Base-by-base conservation (phyloP, 202 grass and related monocot species). In the Digitaria exilis region DNA sequence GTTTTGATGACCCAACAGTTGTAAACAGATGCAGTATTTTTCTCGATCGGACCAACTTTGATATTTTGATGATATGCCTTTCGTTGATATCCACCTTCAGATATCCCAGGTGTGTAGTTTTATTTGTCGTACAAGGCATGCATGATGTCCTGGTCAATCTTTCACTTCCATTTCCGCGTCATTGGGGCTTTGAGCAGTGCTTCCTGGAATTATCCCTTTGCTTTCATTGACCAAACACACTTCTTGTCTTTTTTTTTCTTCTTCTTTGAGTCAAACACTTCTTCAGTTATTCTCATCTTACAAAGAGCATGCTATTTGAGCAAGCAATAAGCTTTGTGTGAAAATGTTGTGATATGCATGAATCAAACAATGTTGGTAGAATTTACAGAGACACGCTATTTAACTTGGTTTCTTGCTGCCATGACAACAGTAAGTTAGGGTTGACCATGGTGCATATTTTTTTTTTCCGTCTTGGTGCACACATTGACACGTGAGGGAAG, bases 401-500 rank as follows among this genome's bases (percentile, higher is more conserved):
- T 59, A 60, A 26, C n/a, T 61, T 80, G 50, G 6, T 22, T 35
- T 65, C 11, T 39, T 73, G 12, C 69, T 76, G 59, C 57, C 32
- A 12, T 57, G 19, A 42, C 30, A 67, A 55, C 6, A 35, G 39
- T 72, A 22, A 73, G 21, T 62, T 59, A 42, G 41, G 24, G 14
- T 51, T 71, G 51, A 57, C 57, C 24, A 56, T 73, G 18, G 4
- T n/a, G 19, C 32, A 80, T 67, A 68, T 58, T 12, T 16, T 37
- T 68, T 9, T 14, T 35, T 79, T n/a, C n/a, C 29, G 26, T 66
- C 15, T 54, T 76, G 75, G 6, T 45, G 10, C 3, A 2, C 22
- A 54, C 69, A 7, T 26, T 84, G 71, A 71, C 66, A 79, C 35
- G 81, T 58, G 75, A 86, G 54, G 61, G 31, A 22, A 66, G n/a